These are phyloP conservation scores for Puccinellia tenuiflora DNA, from an alignment of 176 grass and related monocot genomes.

Conservation along the genomic window DNA sequence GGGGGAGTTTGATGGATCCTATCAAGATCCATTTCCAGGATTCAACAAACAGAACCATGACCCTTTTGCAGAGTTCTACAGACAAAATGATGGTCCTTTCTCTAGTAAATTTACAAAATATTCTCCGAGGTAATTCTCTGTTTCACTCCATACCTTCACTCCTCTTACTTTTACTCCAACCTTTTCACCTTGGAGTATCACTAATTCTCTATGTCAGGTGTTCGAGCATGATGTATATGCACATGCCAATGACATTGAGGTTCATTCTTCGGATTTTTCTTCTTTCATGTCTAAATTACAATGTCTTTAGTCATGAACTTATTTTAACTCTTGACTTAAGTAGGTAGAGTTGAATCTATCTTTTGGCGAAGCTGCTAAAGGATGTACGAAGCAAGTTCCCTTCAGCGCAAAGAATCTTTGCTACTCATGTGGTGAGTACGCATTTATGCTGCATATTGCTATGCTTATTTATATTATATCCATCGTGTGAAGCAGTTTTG, in stretches of 20 bases:
- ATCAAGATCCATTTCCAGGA: constrained; percentile 65
- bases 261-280: constrained; percentile 30
- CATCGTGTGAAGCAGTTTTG: constrained; percentile 10
- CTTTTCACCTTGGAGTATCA: not conserved
- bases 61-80: constrained; percentile 71
- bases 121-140: constrained; percentile 74
- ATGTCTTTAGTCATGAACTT: constrained; percentile 15
- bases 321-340: constrained; percentile 26
- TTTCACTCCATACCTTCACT: not conserved
- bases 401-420: constrained; percentile 73
- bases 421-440: constrained; percentile 73
- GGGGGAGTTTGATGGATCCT: constrained; percentile 44
- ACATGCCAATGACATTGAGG: constrained; percentile 73
- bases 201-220: constrained; percentile 58
- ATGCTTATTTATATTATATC: constrained; percentile 7
- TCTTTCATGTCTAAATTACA: constrained; percentile 16
- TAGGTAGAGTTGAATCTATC: constrained; percentile 79
- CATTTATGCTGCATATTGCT: constrained; percentile 2
- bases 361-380: constrained; percentile 83
- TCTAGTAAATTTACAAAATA: constrained; percentile 77
- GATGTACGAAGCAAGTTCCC: constrained; percentile 61
- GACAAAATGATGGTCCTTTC: constrained; percentile 48
- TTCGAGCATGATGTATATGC: constrained; percentile 56
- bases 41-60: constrained; percentile 48
- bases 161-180: not conserved